Evolutionary conservation across 768 basidiomycete species (phyloP).

Genomic region (Mycena rosella): DNA sequence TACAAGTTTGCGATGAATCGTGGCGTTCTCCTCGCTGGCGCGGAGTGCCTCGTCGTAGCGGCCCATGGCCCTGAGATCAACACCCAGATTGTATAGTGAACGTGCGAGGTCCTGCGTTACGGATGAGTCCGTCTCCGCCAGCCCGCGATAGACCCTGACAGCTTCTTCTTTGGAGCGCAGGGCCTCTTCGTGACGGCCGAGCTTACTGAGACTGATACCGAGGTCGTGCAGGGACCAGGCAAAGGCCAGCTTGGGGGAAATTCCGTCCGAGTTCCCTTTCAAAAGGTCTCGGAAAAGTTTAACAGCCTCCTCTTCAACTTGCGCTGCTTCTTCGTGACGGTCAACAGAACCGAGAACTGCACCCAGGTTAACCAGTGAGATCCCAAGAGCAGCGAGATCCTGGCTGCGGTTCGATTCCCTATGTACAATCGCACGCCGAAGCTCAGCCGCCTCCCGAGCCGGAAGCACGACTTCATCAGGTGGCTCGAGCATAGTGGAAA

Average conservation of each 20-base stretch:
- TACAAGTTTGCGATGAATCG: neutral
- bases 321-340: neutral
- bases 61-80: neutral
- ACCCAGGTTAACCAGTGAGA: neutral
- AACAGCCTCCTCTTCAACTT: neutral
- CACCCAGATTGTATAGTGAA: neutral
- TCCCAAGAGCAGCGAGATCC: no score
- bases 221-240: neutral
- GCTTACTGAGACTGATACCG: neutral
- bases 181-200: neutral
- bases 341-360: neutral
- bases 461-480: no score
- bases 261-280: neutral
- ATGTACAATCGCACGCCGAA: no score
- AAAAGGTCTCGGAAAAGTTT: neutral
- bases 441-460: no score
- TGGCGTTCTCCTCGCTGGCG: neutral
- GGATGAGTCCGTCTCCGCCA: neutral
- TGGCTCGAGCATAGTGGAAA: no score
- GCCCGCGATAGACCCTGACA: neutral
- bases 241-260: neutral
- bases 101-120: neutral
- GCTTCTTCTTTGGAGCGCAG: neutral
- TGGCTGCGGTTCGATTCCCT: no score
- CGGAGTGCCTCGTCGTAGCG: neutral